Evolutionary conservation across 768 basidiomycete species (phyloP), one percentile per base, ranked within the genome.

Genomic region (Lentinula boryana): DNA sequence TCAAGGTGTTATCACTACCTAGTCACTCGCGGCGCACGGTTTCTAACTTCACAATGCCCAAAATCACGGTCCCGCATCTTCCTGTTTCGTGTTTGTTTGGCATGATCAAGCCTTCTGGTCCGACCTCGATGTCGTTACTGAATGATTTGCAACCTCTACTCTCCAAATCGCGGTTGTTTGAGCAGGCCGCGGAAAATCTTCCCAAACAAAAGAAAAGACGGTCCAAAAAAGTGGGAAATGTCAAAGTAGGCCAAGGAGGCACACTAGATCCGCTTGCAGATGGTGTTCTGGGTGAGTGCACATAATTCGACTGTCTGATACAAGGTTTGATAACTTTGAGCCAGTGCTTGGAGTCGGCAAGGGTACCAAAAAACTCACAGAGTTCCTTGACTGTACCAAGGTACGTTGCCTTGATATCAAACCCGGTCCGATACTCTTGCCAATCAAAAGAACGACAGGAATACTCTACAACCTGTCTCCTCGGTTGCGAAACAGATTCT

Each of bases 251-350:
- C 1, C 92, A 95, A 72, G 94, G 94, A 32, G 95, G 97, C 4
- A 99, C 97, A 3, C 77, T 99, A 54, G 97, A 99, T 76, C 97
- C 97, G 15, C 80, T 98, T 38, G 97, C 97, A 5, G 93, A 97
- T 72, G 96, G 96, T 48, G 93, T 97, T 15, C 76, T 98, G 64
- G 93, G 95, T 95, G 69, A 65, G 80, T 61, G 52, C 16, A 54
- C 33, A 38, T 53, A 16, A 38, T 44, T 40, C 33, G 53, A 33
- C 56, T 15, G 48, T 13, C 50, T 21, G 48, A 16, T 52, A 53
- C 27, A 50, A 15, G 27, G n/a, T 52, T 23, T 48, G 60, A n/a
- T 54, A 48, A 60, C 48, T 44, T 27, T 52, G 60, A 63, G 59
- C 65, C 15, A 97, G 96, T 98, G 43, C 79, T 99, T 53, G 97